Evolutionary conservation across 2,329 filamentous ascomycete species (phyloP).

Genomic region (Onygenales sp.): DNA sequence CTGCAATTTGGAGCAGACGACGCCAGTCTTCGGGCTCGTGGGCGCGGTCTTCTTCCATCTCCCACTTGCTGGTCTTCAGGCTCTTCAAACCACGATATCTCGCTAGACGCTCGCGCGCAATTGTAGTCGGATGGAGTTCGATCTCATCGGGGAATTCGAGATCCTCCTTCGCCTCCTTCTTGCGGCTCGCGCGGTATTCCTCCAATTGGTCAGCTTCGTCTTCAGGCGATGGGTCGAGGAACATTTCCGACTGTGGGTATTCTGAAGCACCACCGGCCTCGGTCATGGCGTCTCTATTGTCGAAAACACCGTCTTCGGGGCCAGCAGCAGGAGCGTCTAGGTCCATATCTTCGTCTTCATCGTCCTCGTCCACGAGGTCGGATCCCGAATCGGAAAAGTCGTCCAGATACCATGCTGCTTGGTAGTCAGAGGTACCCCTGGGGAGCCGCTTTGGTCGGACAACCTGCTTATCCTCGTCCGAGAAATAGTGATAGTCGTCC

Average conservation of each 20-base stretch:
- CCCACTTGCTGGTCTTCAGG: constrained; percentile 77
- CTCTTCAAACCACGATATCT: constrained; percentile 90
- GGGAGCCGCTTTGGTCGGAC: constrained; percentile 66
- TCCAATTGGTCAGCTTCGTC: constrained; percentile 77
- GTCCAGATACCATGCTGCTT: constrained; percentile 85
- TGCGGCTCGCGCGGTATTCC: constrained; percentile 68
- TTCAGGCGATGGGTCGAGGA: constrained; percentile 67
- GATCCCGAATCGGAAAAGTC: constrained; percentile 78
- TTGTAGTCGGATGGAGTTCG: constrained; percentile 78
- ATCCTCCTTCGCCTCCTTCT: constrained; percentile 77
- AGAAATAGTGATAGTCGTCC: constrained; percentile 97
- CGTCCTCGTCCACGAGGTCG: constrained; percentile 67
- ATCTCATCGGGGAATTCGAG: constrained; percentile 96
- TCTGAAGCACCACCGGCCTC: constrained; percentile 69
- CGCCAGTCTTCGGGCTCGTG: constrained; percentile 87
- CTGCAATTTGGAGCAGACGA: constrained; percentile 72
- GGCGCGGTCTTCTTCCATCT: constrained; percentile 74
- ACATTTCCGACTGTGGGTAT: constrained; percentile 89
- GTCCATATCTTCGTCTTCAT: constrained; percentile 44
- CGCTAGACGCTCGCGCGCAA: constrained; percentile 74
- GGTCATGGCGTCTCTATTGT: constrained; percentile 49
- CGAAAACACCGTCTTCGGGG: constrained; percentile 73
- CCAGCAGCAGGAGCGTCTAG: constrained; percentile 48
- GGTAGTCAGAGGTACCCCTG: constrained; percentile 86
- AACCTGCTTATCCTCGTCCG: constrained; percentile 66